These are phyloP conservation scores for Jatropha podagrica DNA, from an alignment of 441 rosid genomes.

Conservation along the genomic window DNA sequence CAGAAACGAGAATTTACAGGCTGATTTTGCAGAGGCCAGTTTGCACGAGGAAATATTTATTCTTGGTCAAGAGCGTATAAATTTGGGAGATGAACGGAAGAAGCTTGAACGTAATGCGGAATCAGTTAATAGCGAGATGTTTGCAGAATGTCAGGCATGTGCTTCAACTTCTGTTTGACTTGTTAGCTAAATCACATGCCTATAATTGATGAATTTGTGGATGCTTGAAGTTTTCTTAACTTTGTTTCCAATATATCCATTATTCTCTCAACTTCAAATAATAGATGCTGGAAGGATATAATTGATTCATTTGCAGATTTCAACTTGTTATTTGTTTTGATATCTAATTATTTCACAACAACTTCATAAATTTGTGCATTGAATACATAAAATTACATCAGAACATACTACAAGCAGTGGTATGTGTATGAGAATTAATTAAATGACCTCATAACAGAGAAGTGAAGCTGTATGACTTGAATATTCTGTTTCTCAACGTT, in stretches of 20 bases:
- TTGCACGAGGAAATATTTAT: conserved; percentile 73
- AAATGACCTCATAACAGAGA: not conserved
- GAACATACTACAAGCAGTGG: not conserved
- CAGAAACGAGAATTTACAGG: conserved; percentile 26
- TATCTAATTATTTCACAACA: not conserved
- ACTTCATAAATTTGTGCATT: not conserved
- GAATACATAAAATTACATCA: not conserved
- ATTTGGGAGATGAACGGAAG: conserved; percentile 79
- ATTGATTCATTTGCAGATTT: not conserved
- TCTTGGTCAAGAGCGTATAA: conserved; percentile 55
- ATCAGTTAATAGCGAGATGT: conserved; percentile 96
- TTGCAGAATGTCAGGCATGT: conserved; percentile 88
- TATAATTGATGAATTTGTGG: not conserved
- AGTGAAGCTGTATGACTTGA: not conserved
- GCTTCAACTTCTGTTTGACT: conserved; percentile 18
- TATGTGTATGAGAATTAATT: not conserved
- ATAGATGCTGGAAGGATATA: not conserved
- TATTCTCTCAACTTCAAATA: not conserved
- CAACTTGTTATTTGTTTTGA: not conserved
- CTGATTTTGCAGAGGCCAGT: conserved; percentile 48
- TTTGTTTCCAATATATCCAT: not conserved
- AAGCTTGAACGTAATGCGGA: conserved; percentile 95
- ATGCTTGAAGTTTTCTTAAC: not conserved
- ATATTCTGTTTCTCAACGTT: not conserved
- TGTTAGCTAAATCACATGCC: not conserved